Conservation (phyloP, 2,329 filamentous ascomycete genomes). For the Periconia digitata region DNA sequence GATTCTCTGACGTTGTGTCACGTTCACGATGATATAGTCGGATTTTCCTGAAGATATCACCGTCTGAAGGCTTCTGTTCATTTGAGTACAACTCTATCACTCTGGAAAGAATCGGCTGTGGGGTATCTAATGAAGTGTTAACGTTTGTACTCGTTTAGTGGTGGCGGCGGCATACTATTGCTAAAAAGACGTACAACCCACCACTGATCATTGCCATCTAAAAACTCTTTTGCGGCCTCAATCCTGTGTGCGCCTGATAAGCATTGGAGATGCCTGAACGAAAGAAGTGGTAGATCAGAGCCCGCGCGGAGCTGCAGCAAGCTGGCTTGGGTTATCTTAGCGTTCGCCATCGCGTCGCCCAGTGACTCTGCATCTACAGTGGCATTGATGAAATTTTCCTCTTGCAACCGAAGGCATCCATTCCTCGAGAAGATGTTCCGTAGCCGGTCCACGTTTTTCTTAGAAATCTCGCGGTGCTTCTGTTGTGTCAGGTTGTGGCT, state of each 20-base stretch:
- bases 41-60: slow-evolving; percentile 24
- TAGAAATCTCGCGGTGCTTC: neutral
- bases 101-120: slow-evolving; percentile 6
- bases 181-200: slow-evolving; percentile 21
- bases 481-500: neutral
- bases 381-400: slow-evolving; percentile 13
- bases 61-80: slow-evolving; percentile 19
- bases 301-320: slow-evolving; percentile 7
- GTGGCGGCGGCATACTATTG: slow-evolving; percentile 7
- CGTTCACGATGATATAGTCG: slow-evolving; percentile 14
- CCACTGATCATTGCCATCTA: slow-evolving; percentile 26
- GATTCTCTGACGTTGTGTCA: slow-evolving; percentile 11
- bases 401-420: slow-evolving; percentile 1
- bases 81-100: slow-evolving; percentile 16
- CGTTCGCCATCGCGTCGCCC: neutral
- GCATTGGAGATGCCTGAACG: slow-evolving; percentile 9
- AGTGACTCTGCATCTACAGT: slow-evolving; percentile 1
- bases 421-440: neutral
- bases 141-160: slow-evolving; percentile 1
- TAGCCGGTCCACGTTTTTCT: neutral
- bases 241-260: slow-evolving; percentile 18
- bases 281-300: slow-evolving; percentile 14
- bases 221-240: slow-evolving; percentile 12
- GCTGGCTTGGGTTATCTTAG: slow-evolving; percentile 2
- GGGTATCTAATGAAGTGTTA: slow-evolving; percentile 7